Evolutionary conservation across 1,139 yeast species (phyloP).

Genomic region (Blastobotrys illinoisensis): DNA sequence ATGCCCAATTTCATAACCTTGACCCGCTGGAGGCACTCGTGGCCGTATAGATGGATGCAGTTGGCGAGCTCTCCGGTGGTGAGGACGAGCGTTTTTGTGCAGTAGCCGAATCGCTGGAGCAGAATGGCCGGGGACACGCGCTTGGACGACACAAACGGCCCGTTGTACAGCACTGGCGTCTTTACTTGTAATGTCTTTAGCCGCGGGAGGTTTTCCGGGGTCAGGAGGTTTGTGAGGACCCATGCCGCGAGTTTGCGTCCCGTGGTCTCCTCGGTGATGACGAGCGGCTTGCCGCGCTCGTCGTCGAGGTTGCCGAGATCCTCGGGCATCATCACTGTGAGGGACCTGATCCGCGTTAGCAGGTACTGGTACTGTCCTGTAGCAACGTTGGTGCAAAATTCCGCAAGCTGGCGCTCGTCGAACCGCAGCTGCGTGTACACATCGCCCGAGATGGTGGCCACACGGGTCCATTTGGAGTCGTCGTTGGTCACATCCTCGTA

Average conservation of each 20-base stretch:
- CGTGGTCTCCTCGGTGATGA: background rate
- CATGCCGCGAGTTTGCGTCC: conserved; percentile 2
- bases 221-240: background rate
- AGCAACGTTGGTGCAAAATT: background rate
- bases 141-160: conserved; percentile 1
- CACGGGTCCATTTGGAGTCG: background rate
- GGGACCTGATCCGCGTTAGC: background rate
- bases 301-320: background rate
- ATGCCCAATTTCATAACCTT: conserved; percentile 3
- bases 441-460: conserved; percentile 1
- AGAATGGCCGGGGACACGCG: background rate
- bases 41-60: background rate
- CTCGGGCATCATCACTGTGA: conserved; percentile 5
- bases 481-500: background rate
- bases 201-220: background rate
- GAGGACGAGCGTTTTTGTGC: background rate
- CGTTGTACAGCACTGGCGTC: conserved; percentile 1
- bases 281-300: background rate
- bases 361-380: background rate
- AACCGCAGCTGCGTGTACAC: conserved; percentile 3
- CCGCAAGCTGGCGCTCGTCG: conserved; percentile 3
- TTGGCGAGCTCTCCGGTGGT: conserved; percentile 2
- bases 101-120: conserved; percentile 1
- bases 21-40: background rate
- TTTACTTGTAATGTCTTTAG: conserved; percentile 3